Evolutionary conservation across 495 filamentous ascomycete species (phyloP), one percentile per base, ranked within the genome.

Genomic region (Talaromyces nanjingensis): DNA sequence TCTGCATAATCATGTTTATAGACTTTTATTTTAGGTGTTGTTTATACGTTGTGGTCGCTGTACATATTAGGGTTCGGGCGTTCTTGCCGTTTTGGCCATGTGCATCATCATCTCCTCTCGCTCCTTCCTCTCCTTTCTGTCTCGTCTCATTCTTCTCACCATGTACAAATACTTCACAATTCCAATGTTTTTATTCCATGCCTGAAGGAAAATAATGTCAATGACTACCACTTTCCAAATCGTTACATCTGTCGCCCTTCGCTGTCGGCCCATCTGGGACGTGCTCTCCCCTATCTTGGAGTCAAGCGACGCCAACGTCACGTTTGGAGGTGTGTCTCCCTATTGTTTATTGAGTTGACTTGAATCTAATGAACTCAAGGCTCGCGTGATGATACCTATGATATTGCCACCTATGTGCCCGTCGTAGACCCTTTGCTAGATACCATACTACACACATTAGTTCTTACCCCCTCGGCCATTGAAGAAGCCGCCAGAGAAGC

Each of bases 171-270:
- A 60, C n/a, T 20, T 49, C 42, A 49, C 18, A 47, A 18, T 22
- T 7, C 42, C 16, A 49, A 49, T 9, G 45, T 20, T 18, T n/a
- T 18, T 9, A 49, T 20, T 42, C 29, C 14, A 49, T 20, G 0
- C n/a, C 16, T 49, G n/a, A 49, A 49, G 16, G n/a, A 9, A n/a
- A 20, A 49, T 9, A 49, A 49, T 20, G 39, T 14, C 57, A 33
- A 62, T 62, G 60, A 31, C 45, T 33, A 34, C 0, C 60, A 18
- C 33, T 4, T 22, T 52, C 3, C 45, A 49, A 22, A 54, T 62
- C 45, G 79, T 84, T 69, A 81, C 89, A 70, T 86, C 81, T 72
- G 77, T 79, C 8, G 79, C 80, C 25, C 76, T 90, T 42, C 80
- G 85, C 31, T 75, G 76, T 56, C 78, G 81, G 39, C 67, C 72